phyloP scores from a whole-genome alignment of 805 yeast species.

The Yarrowia sp. region DNA sequence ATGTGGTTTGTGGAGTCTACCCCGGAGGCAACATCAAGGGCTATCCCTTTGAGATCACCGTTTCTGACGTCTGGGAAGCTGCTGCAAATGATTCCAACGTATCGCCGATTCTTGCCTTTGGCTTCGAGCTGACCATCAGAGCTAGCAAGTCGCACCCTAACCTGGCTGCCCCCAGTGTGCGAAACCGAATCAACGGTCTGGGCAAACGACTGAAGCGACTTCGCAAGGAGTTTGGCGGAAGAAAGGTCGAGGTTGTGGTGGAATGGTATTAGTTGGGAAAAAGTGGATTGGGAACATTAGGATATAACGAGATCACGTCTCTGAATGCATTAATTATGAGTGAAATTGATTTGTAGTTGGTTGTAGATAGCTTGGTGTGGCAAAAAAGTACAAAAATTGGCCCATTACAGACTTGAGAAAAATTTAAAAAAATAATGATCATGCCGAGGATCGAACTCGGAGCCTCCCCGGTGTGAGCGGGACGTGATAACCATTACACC shows the following conservation, averaged over 20 bases:
- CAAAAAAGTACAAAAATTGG: neutral
- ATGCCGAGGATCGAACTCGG: conserved; percentile 25
- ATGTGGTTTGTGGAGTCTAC: conserved; percentile 73
- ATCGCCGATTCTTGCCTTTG: conserved; percentile 24
- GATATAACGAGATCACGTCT: neutral
- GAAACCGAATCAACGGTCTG: conserved; percentile 53
- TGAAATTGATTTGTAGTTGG: neutral
- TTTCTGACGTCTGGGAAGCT: conserved; percentile 27
- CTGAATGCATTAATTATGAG: neutral
- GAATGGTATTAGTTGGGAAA: conserved; percentile 27
- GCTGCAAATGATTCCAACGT: neutral
- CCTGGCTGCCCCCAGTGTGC: conserved; percentile 38
- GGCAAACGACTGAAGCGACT: conserved; percentile 62
- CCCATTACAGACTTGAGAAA: too few relatives aligned
- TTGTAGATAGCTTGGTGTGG: too few relatives aligned
- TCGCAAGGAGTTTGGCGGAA: conserved; percentile 39
- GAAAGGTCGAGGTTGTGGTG: conserved; percentile 31
- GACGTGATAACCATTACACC: conserved; percentile 27
- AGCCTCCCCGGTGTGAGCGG: conserved; percentile 28
- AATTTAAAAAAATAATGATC: neutral
- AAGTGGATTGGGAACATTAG: conserved; percentile 12
- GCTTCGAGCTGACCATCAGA: conserved; percentile 33
- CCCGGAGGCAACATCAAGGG: conserved; percentile 77
- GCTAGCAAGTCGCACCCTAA: conserved; percentile 32
- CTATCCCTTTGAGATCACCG: conserved; percentile 31